Evolutionary conservation across 2,329 filamentous ascomycete genomes (phyloP).

Genomic region (Fusarium sp.): DNA sequence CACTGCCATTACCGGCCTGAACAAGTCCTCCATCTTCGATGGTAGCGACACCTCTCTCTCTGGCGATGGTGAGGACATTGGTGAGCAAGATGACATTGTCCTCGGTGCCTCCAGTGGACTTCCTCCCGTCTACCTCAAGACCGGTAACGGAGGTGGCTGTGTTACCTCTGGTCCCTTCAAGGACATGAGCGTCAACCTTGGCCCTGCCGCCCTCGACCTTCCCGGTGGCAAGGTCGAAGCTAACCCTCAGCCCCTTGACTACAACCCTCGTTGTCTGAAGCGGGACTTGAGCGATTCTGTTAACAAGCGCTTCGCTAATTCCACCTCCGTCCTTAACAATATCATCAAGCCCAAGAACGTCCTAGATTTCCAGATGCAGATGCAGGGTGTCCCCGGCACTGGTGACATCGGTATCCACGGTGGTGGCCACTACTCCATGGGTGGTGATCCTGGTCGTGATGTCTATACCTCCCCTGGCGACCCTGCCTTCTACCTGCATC

Average conservation of each 20-base stretch:
- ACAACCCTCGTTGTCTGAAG: constrained; percentile 59
- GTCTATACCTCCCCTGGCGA: constrained; percentile 55
- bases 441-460: constrained; percentile 57
- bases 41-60: constrained; percentile 60
- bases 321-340: constrained; percentile 50
- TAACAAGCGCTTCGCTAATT: constrained; percentile 45
- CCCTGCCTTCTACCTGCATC: constrained; percentile 52
- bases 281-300: constrained; percentile 50
- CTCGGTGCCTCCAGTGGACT: constrained; percentile 46
- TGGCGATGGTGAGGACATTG: constrained; percentile 56
- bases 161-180: constrained; percentile 63
- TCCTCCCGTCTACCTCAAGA: constrained; percentile 51
- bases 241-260: constrained; percentile 47
- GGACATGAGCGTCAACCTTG: constrained; percentile 56
- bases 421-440: constrained; percentile 55
- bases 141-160: constrained; percentile 68
- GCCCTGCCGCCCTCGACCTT: constrained; percentile 51
- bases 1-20: constrained; percentile 51
- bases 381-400: constrained; percentile 54
- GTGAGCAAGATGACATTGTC: constrained; percentile 39
- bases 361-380: constrained; percentile 57
- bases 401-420: constrained; percentile 52
- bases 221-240: constrained; percentile 43
- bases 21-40: constrained; percentile 61
- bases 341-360: constrained; percentile 55